Evolutionary conservation across 1,139 yeast species (phyloP), one percentile per base, ranked within the genome.

Genomic region (Geotrichum candidum): DNA sequence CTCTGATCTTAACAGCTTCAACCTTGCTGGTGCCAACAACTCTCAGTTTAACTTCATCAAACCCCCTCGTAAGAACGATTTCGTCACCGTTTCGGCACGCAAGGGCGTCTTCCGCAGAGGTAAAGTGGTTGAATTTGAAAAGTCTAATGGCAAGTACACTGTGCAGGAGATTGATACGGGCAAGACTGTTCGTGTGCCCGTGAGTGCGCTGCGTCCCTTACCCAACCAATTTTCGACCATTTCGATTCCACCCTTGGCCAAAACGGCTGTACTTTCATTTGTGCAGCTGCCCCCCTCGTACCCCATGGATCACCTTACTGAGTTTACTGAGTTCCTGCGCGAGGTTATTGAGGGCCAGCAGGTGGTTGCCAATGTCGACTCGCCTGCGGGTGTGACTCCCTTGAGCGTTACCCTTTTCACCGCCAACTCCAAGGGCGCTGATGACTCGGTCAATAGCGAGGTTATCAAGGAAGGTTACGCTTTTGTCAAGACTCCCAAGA

Each of bases 121-220:
- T 22, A 79, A 76, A 65, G 83, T 88, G 54, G 63, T 80, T 18
- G 74, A 78, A 18, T 78, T 78, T 64, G 89, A 87, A 67, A 80
- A 80, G 66, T 68, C 80, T 9, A 70, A 80, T 38, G 75, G 75
- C 62, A 76, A 76, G 64, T 84, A 76, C 67, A 80, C 81, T 57
- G 85, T 87, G 27, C 80, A 81, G 68, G 86, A 85, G 66, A 73
- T 87, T 63, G 95, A 88, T 72, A 84, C 83, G 66, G 94, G 94
- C 57, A 83, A 83, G 60, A 70, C 78, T 54, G 87, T 84, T 67
- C 72, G 73, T 57, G 84, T 85, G 31, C 69, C 82, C 18, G 70
- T 78, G 58, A 66, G 78, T 6, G 73, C 82, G 22, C 75, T 88
- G 65, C 77, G 87, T 66, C 76, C 78, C 1, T 78, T 88, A 63